Conservation (phyloP, 148 eudicot species). For the Amaranthus palmeri region DNA sequence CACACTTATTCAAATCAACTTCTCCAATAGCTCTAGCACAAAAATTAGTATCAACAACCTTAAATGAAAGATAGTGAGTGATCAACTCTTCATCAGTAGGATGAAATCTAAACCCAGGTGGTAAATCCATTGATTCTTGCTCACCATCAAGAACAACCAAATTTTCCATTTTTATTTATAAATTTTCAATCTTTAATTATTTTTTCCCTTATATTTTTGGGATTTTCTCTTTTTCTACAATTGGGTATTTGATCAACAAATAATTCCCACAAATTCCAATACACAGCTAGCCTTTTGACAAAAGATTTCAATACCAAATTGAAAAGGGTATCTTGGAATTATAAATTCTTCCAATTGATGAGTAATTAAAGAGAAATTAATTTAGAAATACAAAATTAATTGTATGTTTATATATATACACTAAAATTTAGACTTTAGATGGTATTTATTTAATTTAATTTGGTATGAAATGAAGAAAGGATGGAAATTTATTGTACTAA, state of each 20-base stretch:
- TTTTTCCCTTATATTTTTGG: not conserved
- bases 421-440: not conserved
- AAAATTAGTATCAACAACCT: slow-evolving; percentile 49
- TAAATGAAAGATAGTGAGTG: slow-evolving; percentile 57
- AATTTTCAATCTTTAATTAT: not conserved
- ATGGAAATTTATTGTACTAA: not conserved
- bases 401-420: not conserved
- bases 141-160: slow-evolving; percentile 21
- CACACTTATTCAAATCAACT: slow-evolving; percentile 85
- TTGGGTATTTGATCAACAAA: slow-evolving; percentile 22
- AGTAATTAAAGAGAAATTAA: not conserved
- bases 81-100: slow-evolving; percentile 88
- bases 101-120: slow-evolving; percentile 88
- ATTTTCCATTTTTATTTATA: slow-evolving; percentile 11
- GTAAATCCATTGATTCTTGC: slow-evolving; percentile 48
- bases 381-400: not conserved
- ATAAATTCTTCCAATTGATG: slow-evolving; percentile 8
- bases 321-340: slow-evolving; percentile 16
- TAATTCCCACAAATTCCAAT: slow-evolving; percentile 26
- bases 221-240: slow-evolving; percentile 20
- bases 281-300: slow-evolving; percentile 8
- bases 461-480: slow-evolving; percentile 1
- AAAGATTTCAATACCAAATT: slow-evolving; percentile 19
- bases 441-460: not conserved
- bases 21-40: slow-evolving; percentile 65